These are phyloP conservation scores for Pseudogymnoascus sp. DNA, from an alignment of 2,329 filamentous ascomycete genomes.

Conservation along the genomic window DNA sequence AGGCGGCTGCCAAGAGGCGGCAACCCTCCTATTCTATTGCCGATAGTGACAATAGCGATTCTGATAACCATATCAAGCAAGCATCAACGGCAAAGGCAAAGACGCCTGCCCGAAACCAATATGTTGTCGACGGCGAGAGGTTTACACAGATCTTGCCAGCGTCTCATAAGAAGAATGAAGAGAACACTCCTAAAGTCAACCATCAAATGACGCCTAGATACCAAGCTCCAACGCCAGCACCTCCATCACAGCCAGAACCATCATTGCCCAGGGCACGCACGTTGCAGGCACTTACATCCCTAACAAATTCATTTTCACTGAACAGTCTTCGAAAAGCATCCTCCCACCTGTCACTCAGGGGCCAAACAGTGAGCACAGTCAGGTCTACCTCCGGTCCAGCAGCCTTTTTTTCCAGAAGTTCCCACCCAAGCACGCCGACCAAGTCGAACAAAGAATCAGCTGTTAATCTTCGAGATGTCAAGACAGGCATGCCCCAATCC, in stretches of 20 bases:
- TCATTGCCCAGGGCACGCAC: neutral
- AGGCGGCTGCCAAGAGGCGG: neutral
- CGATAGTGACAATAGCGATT: neutral
- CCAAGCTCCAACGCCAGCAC: neutral
- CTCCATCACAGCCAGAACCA: neutral
- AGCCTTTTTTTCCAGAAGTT: neutral
- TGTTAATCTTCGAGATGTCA: constrained; percentile 29
- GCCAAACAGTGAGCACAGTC: neutral
- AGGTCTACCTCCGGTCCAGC: constrained; percentile 13
- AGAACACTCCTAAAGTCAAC: neutral
- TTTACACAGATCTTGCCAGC: neutral
- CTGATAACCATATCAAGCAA: neutral
- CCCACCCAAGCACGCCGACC: constrained; percentile 14
- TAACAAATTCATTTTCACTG: neutral
- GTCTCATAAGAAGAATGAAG: neutral
- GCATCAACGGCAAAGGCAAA: neutral
- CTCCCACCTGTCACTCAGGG: constrained; percentile 8
- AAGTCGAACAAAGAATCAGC: constrained; percentile 5
- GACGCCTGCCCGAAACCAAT: neutral
- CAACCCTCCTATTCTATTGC: neutral
- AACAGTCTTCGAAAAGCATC: constrained; percentile 16
- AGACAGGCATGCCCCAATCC: constrained; percentile 37
- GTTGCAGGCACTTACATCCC: neutral
- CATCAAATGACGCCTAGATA: neutral
- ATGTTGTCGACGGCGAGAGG: neutral